A percentile compares a stretch with the other conserved stretches of the same genome.
phyloP scores from a whole-genome alignment of 2,329 filamentous ascomycete species.

The Aspergillus aculeatus region DNA sequence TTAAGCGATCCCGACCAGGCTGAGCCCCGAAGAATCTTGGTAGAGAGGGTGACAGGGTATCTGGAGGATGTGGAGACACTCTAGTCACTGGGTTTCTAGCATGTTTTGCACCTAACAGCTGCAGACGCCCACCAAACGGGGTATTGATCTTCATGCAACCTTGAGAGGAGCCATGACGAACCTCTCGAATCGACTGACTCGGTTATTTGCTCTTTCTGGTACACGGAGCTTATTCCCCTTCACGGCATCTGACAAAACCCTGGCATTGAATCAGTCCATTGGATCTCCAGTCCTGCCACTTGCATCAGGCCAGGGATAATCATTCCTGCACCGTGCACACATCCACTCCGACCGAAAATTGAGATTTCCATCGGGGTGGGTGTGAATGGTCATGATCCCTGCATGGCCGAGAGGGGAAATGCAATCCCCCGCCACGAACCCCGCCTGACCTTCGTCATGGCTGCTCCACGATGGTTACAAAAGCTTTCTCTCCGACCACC shows the following conservation, averaged over 20 bases:
- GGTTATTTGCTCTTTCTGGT: not conserved
- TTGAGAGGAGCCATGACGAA: too few species aligned
- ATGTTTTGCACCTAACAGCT: not conserved
- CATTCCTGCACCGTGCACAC: not conserved
- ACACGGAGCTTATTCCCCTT: not conserved
- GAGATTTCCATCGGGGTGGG: not conserved
- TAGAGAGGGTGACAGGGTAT: slow-evolving; percentile 45
- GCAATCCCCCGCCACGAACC: not conserved
- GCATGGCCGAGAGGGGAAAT: not conserved
- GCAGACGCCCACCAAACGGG: not conserved
- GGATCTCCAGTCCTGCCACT: not conserved
- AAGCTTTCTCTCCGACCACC: not conserved
- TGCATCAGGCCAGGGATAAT: not conserved
- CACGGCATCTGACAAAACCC: not conserved
- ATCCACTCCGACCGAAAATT: not conserved
- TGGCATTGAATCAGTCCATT: not conserved
- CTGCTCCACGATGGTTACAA: not conserved
- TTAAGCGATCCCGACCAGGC: slow-evolving; percentile 34
- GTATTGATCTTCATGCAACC: too few species aligned
- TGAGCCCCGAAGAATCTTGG: slow-evolving; percentile 48
- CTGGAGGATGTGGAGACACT: not conserved
- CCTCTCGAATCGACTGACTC: too few species aligned
- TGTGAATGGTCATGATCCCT: not conserved
- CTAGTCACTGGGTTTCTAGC: not conserved
- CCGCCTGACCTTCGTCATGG: not conserved